phyloP scores from a whole-genome alignment of 331 rosid species.

The Acacia concinna region DNA sequence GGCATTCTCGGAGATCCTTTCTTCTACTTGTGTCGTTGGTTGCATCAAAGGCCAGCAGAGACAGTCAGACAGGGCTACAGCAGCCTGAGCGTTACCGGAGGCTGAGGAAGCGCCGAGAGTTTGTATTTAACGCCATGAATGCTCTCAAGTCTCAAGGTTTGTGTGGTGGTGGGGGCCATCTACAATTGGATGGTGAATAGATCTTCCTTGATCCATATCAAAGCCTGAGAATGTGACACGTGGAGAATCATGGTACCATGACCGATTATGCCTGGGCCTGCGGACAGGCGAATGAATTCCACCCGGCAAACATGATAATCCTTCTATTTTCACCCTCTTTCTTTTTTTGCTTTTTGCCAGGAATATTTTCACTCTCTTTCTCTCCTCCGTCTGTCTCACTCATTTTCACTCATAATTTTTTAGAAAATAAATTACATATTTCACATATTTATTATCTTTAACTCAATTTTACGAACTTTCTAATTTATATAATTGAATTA shows the following conservation, averaged over 20 bases:
- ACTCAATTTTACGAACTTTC: too few relatives aligned
- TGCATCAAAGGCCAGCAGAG: not conserved
- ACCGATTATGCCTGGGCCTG: not conserved
- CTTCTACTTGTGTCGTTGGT: not conserved
- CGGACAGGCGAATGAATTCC: not conserved
- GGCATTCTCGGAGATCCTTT: conserved; percentile 47
- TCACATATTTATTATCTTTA: too few relatives aligned
- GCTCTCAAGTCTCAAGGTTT: not conserved
- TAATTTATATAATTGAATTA: too few relatives aligned
- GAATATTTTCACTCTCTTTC: too few relatives aligned
- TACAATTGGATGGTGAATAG: not conserved
- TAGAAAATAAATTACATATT: too few relatives aligned
- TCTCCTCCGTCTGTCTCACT: too few relatives aligned
- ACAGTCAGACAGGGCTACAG: not conserved
- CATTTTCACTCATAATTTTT: too few relatives aligned
- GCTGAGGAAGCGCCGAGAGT: not conserved
- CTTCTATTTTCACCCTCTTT: too few relatives aligned
- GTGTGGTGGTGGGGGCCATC: not conserved
- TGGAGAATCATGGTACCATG: not conserved
- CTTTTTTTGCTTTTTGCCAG: too few relatives aligned
- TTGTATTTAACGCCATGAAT: not conserved
- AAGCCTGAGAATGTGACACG: not conserved
- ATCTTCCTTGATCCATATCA: not conserved
- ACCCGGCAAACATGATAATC: too few relatives aligned
- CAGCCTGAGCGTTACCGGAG: not conserved